Conservation (phyloP, 495 filamentous ascomycete species). For the Pyrenula massariospora region DNA sequence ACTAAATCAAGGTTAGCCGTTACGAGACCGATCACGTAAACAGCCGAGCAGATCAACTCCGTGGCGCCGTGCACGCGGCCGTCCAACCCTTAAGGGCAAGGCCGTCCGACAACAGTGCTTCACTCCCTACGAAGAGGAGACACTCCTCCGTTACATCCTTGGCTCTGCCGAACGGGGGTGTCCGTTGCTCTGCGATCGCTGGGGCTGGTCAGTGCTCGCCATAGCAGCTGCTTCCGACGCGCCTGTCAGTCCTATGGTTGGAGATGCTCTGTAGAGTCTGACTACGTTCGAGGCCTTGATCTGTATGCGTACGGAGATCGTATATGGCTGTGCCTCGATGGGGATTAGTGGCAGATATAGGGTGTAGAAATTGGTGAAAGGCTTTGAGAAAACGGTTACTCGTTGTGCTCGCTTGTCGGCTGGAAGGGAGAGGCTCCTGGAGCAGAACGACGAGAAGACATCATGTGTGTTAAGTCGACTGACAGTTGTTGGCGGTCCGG, state of each 20-base stretch:
- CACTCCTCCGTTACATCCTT: conserved; percentile 4
- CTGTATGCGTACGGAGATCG: conserved; percentile 14
- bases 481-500: conserved; percentile 16
- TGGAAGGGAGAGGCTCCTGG: conserved; percentile 12
- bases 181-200: conserved; percentile 4
- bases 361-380: conserved; percentile 12
- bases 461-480: conserved; percentile 15
- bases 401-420: conserved; percentile 13
- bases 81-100: conserved; percentile 2
- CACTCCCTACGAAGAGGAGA: conserved; percentile 5
- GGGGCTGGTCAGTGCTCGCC: not conserved
- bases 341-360: conserved; percentile 12
- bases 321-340: conserved; percentile 12
- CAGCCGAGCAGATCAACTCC: not conserved
- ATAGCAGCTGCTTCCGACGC: conserved; percentile 7
- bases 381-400: conserved; percentile 17
- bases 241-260: not conserved
- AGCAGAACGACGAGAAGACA: conserved; percentile 19
- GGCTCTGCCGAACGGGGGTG: not conserved
- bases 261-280: conserved; percentile 9
- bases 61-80: conserved; percentile 4
- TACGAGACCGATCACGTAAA: not conserved
- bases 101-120: conserved; percentile 4
- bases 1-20: not conserved
- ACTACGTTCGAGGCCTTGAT: conserved; percentile 16